Conservation (phyloP, 2,329 filamentous ascomycete genomes). For the Aspergillus pseudoviridinutans region DNA sequence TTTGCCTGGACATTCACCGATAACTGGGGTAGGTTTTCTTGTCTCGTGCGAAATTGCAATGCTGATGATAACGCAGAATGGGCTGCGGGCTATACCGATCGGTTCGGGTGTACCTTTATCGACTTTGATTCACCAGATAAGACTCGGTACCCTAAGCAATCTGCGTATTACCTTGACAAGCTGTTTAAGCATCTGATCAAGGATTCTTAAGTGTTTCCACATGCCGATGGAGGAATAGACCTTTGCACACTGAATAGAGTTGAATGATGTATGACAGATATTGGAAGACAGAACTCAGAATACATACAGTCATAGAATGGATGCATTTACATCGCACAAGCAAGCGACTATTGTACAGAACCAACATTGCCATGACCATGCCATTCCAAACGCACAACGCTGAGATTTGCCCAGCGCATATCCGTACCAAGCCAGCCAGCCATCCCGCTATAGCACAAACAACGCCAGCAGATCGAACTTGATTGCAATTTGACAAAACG, state of each 20-base stretch:
- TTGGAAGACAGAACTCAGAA: neutral
- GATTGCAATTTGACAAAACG: neutral
- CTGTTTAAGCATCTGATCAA: constrained; percentile 63
- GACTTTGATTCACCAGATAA: constrained; percentile 72
- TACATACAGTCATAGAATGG: neutral
- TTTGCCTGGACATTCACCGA: constrained; percentile 80
- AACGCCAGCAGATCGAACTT: neutral
- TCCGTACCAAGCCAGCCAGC: neutral
- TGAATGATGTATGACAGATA: neutral
- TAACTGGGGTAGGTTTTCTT: constrained; percentile 43
- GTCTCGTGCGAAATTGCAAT: neutral
- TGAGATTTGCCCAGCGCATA: neutral
- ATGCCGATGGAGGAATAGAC: neutral
- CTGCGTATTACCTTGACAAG: constrained; percentile 63
- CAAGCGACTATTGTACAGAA: neutral
- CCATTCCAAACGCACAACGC: neutral
- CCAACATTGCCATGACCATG: neutral
- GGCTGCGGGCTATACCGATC: constrained; percentile 77
- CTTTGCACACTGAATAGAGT: neutral
- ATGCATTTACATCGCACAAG: neutral
- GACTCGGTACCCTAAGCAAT: constrained; percentile 69
- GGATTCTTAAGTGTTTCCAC: neutral
- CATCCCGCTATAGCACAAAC: neutral
- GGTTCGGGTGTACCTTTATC: constrained; percentile 74
- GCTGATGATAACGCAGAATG: constrained; percentile 51